These are phyloP conservation scores for Trichoderma aggressivum DNA, from an alignment of 2,329 filamentous ascomycete genomes.

Conservation along the genomic window DNA sequence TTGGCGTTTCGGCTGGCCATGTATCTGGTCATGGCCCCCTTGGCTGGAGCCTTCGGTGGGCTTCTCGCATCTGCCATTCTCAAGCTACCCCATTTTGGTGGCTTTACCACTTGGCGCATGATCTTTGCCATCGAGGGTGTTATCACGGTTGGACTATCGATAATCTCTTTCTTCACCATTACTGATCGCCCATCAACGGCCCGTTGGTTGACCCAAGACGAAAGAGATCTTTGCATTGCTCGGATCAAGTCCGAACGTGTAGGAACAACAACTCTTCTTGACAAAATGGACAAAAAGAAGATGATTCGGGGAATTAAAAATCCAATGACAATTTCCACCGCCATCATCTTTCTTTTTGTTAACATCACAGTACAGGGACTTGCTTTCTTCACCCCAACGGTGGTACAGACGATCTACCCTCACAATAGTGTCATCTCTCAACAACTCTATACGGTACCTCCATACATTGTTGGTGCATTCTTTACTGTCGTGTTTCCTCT, in stretches of 20 bases:
- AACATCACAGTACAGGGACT: conserved; percentile 42
- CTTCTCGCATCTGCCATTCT: conserved; percentile 63
- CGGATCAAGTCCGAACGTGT: neutral
- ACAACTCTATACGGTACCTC: conserved; percentile 68
- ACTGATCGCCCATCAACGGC: conserved; percentile 68
- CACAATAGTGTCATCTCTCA: conserved; percentile 54
- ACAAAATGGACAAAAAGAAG: conserved; percentile 45
- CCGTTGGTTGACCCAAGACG: conserved; percentile 46
- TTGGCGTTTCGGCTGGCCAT: neutral
- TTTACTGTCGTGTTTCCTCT: conserved; percentile 61
- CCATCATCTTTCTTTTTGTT: conserved; percentile 56
- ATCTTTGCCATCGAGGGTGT: conserved; percentile 69
- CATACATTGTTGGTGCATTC: conserved; percentile 65
- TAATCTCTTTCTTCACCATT: conserved; percentile 61
- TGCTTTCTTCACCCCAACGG: conserved; percentile 67
- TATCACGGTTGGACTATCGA: conserved; percentile 48
- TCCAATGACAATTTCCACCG: conserved; percentile 55
- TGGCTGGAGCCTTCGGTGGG: conserved; percentile 69
- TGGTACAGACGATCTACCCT: conserved; percentile 66
- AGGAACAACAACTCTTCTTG: neutral
- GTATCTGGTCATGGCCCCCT: conserved; percentile 47
- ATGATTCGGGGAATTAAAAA: conserved; percentile 59
- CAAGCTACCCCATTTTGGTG: conserved; percentile 56
- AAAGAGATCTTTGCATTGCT: neutral
- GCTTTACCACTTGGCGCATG: conserved; percentile 60